Evolutionary conservation across 352 stramenopile species (phyloP).

Genomic region (Bremia lactucae): DNA sequence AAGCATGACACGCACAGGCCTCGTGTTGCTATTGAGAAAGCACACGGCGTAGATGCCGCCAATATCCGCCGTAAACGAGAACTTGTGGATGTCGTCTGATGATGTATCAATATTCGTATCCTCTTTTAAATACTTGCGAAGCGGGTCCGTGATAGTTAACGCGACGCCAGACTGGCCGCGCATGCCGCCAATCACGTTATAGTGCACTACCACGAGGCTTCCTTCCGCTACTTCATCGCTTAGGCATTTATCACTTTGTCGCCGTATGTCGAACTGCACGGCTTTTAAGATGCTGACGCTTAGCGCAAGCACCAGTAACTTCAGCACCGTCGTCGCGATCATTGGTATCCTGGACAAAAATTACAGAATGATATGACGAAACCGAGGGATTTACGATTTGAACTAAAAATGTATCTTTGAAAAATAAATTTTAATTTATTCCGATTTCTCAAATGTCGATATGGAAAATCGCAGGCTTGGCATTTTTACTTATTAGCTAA

Average conservation of each 20-base stretch:
- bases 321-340: slow-evolving; percentile 17
- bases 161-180: slow-evolving; percentile 64
- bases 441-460: no score
- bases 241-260: slow-evolving; percentile 66
- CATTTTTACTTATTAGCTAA: no score
- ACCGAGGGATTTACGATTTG: no score
- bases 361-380: no score
- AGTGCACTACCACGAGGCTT: slow-evolving; percentile 74
- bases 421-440: no score
- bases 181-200: slow-evolving; percentile 58
- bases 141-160: slow-evolving; percentile 61
- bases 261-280: slow-evolving; percentile 73
- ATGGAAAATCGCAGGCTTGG: no score
- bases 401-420: no score
- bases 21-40: slow-evolving; percentile 78
- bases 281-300: slow-evolving; percentile 17
- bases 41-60: slow-evolving; percentile 68
- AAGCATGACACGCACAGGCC: slow-evolving; percentile 57
- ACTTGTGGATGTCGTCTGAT: slow-evolving; percentile 74
- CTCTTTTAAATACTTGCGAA: slow-evolving; percentile 73
- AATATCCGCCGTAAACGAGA: slow-evolving; percentile 64
- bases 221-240: slow-evolving; percentile 74
- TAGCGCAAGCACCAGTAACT: slow-evolving; percentile 26
- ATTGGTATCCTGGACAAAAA: no score
- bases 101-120: slow-evolving; percentile 77